A percentile compares a stretch with the other conserved stretches of the same genome.
These are phyloP conservation scores for Phoma herbarum DNA, from an alignment of 2,329 filamentous ascomycete species.

Conservation along the genomic window DNA sequence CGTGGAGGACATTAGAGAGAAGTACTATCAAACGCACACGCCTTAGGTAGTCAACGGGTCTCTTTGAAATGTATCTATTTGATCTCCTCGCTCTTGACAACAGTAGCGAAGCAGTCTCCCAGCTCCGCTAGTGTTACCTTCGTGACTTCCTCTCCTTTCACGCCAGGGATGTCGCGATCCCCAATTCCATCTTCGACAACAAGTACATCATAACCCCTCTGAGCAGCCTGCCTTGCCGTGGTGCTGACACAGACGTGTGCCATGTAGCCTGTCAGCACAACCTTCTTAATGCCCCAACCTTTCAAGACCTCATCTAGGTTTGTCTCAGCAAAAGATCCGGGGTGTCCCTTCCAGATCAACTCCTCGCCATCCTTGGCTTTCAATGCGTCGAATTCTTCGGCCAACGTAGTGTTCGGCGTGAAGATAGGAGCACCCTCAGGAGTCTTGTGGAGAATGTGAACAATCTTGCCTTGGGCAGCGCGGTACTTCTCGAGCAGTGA, in stretches of 20 bases:
- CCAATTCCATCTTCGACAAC: conserved; percentile 69
- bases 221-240: conserved; percentile 66
- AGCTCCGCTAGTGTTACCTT: conserved; percentile 62
- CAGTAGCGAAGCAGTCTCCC: conserved; percentile 68
- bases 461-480: conserved; percentile 59
- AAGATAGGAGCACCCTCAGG: conserved; percentile 71
- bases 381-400: conserved; percentile 67
- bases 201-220: conserved; percentile 69
- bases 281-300: conserved; percentile 61
- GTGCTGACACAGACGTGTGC: conserved; percentile 70
- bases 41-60: not conserved
- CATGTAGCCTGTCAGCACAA: conserved; percentile 69
- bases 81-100: conserved; percentile 61
- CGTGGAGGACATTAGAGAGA: conserved; percentile 57
- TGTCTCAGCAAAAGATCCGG: conserved; percentile 68
- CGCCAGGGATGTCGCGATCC: conserved; percentile 70
- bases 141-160: conserved; percentile 61
- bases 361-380: conserved; percentile 62
- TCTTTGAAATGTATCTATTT: conserved; percentile 18
- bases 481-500: conserved; percentile 67
- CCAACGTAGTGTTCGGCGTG: conserved; percentile 66
- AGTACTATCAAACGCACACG: conserved; percentile 34
- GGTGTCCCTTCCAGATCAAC: conserved; percentile 62
- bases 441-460: conserved; percentile 68
- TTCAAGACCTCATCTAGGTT: conserved; percentile 64